These are phyloP conservation scores for Plasmodium coatneyi DNA, from an alignment of 169 alveolate genomes.

Conservation along the genomic window DNA sequence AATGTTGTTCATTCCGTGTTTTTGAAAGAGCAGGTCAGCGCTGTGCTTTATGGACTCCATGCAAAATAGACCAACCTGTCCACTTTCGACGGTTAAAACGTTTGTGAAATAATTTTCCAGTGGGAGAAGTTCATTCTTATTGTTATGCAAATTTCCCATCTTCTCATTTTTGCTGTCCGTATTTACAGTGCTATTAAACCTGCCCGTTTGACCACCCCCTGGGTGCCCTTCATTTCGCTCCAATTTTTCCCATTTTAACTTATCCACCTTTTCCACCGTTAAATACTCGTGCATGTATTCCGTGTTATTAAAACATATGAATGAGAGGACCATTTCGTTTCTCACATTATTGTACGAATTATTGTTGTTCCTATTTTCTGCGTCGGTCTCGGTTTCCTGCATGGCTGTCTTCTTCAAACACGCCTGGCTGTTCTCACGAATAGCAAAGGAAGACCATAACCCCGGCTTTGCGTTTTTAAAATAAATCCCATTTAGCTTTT, in stretches of 20 bases:
- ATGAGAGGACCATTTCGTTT: conserved; percentile 49
- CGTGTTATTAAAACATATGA: conserved; percentile 51
- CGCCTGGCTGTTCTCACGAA: conserved; percentile 18
- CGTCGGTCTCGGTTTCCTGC: background rate
- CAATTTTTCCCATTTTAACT: conserved; percentile 73
- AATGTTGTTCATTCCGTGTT: conserved; percentile 9
- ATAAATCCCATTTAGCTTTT: conserved; percentile 58
- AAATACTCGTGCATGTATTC: conserved; percentile 64
- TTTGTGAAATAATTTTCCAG: conserved; percentile 62
- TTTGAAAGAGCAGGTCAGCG: conserved; percentile 33
- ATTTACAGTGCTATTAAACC: background rate
- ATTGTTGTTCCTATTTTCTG: background rate
- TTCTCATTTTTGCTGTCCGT: background rate
- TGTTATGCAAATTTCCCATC: too few relatives aligned
- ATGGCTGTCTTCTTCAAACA: background rate
- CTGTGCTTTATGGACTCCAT: conserved; percentile 76
- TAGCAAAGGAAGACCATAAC: conserved; percentile 74
- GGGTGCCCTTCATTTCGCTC: conserved; percentile 72
- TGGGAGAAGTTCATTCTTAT: background rate
- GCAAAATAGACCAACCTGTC: conserved; percentile 80
- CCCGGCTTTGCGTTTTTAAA: conserved; percentile 63
- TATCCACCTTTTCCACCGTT: conserved; percentile 44
- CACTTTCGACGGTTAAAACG: conserved; percentile 74
- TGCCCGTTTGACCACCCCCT: background rate
- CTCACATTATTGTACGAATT: conserved; percentile 16